Evolutionary conservation across 768 basidiomycete genomes (phyloP).

Genomic region (Serpula lacrymans): DNA sequence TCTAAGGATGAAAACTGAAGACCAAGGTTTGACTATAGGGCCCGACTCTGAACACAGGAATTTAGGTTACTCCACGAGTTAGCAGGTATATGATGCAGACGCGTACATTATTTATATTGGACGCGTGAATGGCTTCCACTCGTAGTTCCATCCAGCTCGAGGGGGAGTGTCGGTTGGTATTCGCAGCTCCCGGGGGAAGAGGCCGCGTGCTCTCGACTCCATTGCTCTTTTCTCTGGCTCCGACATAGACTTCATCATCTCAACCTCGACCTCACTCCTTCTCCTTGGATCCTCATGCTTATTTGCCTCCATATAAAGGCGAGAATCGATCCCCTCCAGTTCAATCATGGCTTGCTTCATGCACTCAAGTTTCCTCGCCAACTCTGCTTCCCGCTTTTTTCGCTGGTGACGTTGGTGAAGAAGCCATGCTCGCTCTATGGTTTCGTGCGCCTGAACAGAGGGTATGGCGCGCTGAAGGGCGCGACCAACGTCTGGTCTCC

Average conservation of each 20-base stretch:
- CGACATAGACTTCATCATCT: constrained; percentile 57
- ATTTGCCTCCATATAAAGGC: constrained; percentile 69
- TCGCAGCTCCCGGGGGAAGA: constrained; percentile 86
- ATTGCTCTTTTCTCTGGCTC: constrained; percentile 64
- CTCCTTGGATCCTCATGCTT: constrained; percentile 70
- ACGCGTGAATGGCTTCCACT: constrained; percentile 69
- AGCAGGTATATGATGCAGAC: too few relatives aligned
- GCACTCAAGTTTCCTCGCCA: constrained; percentile 72
- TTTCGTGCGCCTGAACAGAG: constrained; percentile 85
- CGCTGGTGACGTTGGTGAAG: constrained; percentile 76
- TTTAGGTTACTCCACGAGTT: too few relatives aligned
- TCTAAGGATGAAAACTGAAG: neutral
- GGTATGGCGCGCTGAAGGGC: constrained; percentile 84
- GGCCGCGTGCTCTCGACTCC: constrained; percentile 73
- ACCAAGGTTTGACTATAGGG: neutral
- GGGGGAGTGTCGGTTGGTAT: constrained; percentile 85
- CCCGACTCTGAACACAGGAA: neutral
- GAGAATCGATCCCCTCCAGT: constrained; percentile 48
- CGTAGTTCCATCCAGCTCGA: constrained; percentile 79
- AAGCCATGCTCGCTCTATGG: constrained; percentile 88
- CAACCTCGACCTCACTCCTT: constrained; percentile 53
- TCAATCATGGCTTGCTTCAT: constrained; percentile 88
- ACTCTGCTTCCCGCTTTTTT: constrained; percentile 62
- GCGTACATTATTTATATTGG: constrained; percentile 39
- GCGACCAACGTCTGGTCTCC: constrained; percentile 76